Evolutionary conservation across 495 filamentous ascomycete species (phyloP).

Genomic region (Jackrogersella multiformis): DNA sequence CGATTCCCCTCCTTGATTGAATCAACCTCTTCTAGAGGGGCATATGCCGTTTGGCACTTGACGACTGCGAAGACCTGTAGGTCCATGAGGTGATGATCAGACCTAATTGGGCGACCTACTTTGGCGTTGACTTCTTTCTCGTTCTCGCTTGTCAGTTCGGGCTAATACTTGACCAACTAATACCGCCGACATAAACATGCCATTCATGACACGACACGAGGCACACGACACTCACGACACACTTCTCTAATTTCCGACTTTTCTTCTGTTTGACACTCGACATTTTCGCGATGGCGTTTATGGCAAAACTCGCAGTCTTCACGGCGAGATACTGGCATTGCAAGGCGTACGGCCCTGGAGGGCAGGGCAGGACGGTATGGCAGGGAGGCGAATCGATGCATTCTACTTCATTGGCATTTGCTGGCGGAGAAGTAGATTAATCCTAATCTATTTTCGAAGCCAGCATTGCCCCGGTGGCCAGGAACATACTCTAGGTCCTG

Average conservation of each 20-base stretch:
- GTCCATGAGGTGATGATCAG: background rate
- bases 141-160: slow-evolving; percentile 1
- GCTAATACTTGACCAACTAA: slow-evolving; percentile 18
- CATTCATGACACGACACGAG: slow-evolving; percentile 30
- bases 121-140: slow-evolving; percentile 23
- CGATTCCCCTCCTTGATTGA: slow-evolving; percentile 50
- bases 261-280: slow-evolving; percentile 17
- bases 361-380: slow-evolving; percentile 23
- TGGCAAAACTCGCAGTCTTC: slow-evolving; percentile 30
- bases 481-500: slow-evolving; percentile 14
- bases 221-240: slow-evolving; percentile 25
- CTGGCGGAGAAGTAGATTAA: slow-evolving; percentile 16
- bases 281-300: slow-evolving; percentile 37
- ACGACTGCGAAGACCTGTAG: background rate
- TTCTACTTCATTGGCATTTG: slow-evolving; percentile 30
- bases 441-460: slow-evolving; percentile 31
- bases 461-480: background rate
- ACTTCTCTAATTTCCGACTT: slow-evolving; percentile 20
- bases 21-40: background rate
- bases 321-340: slow-evolving; percentile 25
- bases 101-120: background rate
- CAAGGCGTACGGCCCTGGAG: slow-evolving; percentile 34
- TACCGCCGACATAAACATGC: slow-evolving; percentile 31
- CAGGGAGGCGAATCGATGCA: slow-evolving; percentile 19
- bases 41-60: background rate